These are phyloP conservation scores for Termitomyces sp. DNA, from an alignment of 768 basidiomycete species.

Conservation along the genomic window DNA sequence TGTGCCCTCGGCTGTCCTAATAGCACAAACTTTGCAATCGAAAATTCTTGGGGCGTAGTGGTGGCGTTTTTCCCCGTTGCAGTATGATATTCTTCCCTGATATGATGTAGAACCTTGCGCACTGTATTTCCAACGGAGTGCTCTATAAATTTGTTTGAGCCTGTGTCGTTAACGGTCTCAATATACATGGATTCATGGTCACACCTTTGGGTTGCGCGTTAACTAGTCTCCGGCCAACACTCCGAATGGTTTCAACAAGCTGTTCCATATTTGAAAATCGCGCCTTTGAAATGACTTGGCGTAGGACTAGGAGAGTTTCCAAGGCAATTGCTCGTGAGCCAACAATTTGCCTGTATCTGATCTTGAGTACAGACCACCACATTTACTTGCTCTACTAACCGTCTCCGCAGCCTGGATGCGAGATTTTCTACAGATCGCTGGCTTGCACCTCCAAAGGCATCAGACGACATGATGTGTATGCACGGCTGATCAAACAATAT, in stretches of 20 bases:
- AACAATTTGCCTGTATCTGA: slow-evolving; percentile 72
- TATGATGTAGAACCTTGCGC: slow-evolving; percentile 87
- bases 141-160: slow-evolving; percentile 46
- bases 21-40: slow-evolving; percentile 81
- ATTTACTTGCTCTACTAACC: slow-evolving; percentile 42
- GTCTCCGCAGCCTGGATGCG: slow-evolving; percentile 65
- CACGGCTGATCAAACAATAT: background rate
- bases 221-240: slow-evolving; percentile 74
- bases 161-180: background rate
- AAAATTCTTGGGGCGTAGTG: slow-evolving; percentile 44
- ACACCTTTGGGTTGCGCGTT: slow-evolving; percentile 97
- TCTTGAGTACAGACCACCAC: background rate
- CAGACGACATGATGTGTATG: slow-evolving; percentile 40
- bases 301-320: slow-evolving; percentile 84
- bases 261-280: slow-evolving; percentile 86
- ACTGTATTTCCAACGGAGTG: slow-evolving; percentile 95
- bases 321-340: slow-evolving; percentile 88
- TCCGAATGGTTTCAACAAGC: slow-evolving; percentile 72
- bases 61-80: slow-evolving; percentile 50
- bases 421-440: slow-evolving; percentile 66
- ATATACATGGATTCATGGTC: slow-evolving; percentile 7
- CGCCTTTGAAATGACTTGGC: slow-evolving; percentile 86
- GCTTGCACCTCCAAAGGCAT: slow-evolving; percentile 31
- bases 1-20: slow-evolving; percentile 71
- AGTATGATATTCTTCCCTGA: slow-evolving; percentile 92